These are phyloP conservation scores for Rhodamnia argentea DNA, from an alignment of 345 rosid genomes.

Conservation along the genomic window DNA sequence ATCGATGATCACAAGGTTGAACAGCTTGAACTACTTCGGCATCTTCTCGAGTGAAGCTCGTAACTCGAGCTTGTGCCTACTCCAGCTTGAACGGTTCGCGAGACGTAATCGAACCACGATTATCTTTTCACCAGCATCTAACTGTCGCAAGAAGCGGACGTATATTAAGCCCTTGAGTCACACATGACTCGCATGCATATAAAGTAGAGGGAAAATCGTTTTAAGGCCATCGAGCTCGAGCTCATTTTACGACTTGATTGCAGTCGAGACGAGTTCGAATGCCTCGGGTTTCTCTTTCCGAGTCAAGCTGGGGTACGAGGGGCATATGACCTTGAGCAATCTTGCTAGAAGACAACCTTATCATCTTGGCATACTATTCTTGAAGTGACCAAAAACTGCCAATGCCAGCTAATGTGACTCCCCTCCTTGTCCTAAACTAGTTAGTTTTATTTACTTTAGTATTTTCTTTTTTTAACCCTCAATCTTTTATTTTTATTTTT, in stretches of 20 bases:
- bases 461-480: not conserved
- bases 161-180: too few species aligned
- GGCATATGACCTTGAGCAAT: not conserved
- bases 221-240: not conserved
- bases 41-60: not conserved
- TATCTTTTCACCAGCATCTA: too few species aligned
- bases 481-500: not conserved
- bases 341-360: not conserved
- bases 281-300: not conserved
- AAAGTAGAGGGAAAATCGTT: not conserved
- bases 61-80: not conserved
- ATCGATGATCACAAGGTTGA: not conserved
- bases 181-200: not conserved
- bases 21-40: not conserved
- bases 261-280: not conserved
- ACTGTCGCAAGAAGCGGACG: too few species aligned
- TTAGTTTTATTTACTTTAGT: not conserved
- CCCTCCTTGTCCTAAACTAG: not conserved
- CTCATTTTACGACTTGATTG: not conserved
- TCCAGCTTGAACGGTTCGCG: not conserved
- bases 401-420: not conserved
- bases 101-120: too few species aligned
- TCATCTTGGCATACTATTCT: not conserved
- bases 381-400: not conserved
- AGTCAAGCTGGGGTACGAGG: not conserved